Percentiles rank a stretch among this genome's conserved stretches.
Conservation (phyloP, 345 rosid genomes). For the Theobroma cacao region DNA sequence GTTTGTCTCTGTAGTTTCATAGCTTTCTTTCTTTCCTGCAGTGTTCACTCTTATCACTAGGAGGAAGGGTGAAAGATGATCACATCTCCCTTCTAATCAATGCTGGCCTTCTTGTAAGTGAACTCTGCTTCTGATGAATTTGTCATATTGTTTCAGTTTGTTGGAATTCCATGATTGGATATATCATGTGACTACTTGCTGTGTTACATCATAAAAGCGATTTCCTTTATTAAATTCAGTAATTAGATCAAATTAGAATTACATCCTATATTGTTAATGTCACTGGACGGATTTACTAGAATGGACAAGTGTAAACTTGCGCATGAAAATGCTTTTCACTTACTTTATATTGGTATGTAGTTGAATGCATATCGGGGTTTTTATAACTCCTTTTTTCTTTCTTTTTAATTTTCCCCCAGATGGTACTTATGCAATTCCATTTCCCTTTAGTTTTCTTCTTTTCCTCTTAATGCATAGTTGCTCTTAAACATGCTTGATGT, state of each 20-base stretch:
- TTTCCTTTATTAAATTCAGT: neutral
- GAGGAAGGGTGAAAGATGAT: slow-evolving; percentile 72
- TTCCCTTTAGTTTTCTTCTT: neutral
- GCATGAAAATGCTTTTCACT: neutral
- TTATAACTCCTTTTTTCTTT: neutral
- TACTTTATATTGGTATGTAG: neutral
- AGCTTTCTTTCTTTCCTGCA: slow-evolving; percentile 27
- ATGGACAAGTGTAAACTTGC: neutral
- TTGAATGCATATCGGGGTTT: neutral
- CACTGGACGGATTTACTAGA: too few relatives aligned
- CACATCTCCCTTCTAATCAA: slow-evolving; percentile 75
- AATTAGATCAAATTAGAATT: neutral
- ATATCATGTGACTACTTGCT: neutral
- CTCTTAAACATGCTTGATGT: neutral
- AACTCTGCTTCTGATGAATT: slow-evolving; percentile 8
- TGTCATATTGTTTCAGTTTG: neutral
- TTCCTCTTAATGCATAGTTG: slow-evolving; percentile 32
- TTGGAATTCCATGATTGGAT: neutral
- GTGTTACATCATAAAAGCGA: neutral
- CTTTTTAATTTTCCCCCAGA: neutral
- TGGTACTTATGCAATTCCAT: neutral
- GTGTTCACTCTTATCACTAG: slow-evolving; percentile 68
- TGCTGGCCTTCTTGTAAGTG: slow-evolving; percentile 85
- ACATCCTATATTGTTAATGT: too few relatives aligned
- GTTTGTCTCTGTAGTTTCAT: neutral